Evolutionary conservation across 257 asterid genomes (phyloP).

Genomic region (Paraleonurus japonicus): DNA sequence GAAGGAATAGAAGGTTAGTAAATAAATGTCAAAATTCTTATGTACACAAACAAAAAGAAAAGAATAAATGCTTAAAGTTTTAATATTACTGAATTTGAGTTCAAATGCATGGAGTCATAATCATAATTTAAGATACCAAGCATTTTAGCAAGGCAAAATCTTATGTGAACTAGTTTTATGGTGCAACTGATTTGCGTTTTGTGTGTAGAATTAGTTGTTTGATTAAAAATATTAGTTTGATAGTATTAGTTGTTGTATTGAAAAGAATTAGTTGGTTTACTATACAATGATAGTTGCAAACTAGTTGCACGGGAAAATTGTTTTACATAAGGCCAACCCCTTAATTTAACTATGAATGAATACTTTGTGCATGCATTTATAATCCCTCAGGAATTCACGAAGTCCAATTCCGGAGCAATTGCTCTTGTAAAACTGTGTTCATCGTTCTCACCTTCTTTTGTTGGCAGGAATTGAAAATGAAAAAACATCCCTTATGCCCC

Average conservation of each 20-base stretch:
- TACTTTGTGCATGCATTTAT: not conserved
- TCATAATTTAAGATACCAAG: not conserved
- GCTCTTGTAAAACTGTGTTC: not conserved
- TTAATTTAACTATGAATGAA: not conserved
- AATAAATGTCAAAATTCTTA: not conserved
- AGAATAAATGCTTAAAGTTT: not conserved
- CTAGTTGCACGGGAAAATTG: too few species aligned
- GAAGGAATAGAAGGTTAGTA: conserved; percentile 64
- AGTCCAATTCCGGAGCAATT: not conserved
- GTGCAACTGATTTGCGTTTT: too few species aligned
- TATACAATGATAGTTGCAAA: too few species aligned
- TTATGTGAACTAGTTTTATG: too few species aligned
- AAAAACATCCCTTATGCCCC: conserved; percentile 55
- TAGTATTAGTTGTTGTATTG: too few species aligned
- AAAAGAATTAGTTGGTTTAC: too few species aligned
- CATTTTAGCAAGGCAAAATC: too few species aligned
- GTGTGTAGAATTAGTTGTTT: too few species aligned
- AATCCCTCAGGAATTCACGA: not conserved
- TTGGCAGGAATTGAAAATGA: conserved; percentile 51
- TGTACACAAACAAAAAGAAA: too few species aligned
- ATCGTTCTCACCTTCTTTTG: not conserved
- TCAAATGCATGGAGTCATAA: not conserved
- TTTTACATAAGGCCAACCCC: too few species aligned
- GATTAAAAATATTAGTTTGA: too few species aligned
- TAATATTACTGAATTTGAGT: not conserved